Percentiles rank a stretch among this genome's conserved stretches.
These are phyloP conservation scores for Solanum bulbocastanum DNA, from an alignment of 257 asterid species.

Conservation along the genomic window DNA sequence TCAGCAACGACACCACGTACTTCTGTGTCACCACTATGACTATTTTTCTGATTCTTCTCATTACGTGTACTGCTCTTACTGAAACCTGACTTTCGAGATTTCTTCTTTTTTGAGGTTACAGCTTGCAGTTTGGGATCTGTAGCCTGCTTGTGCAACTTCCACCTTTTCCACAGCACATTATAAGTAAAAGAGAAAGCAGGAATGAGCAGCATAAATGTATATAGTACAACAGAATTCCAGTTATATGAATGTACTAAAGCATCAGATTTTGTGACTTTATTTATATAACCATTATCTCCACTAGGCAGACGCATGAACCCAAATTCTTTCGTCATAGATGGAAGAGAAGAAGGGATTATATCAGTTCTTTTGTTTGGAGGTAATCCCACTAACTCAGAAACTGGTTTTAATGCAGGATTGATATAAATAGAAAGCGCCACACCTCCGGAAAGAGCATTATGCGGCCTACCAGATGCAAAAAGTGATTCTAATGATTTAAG, in stretches of 20 bases:
- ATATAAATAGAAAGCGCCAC: slow-evolving; percentile 26
- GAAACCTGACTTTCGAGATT: slow-evolving; percentile 39
- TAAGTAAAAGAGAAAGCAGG: slow-evolving; percentile 18
- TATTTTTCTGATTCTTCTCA: slow-evolving; percentile 14
- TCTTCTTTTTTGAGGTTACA: slow-evolving; percentile 43
- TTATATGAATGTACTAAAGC: slow-evolving; percentile 11
- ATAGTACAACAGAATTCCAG: slow-evolving; percentile 31
- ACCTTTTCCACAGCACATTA: slow-evolving; percentile 4
- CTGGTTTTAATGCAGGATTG: slow-evolving; percentile 8
- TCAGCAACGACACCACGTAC: slow-evolving; percentile 7
- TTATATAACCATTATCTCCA: slow-evolving; percentile 16
- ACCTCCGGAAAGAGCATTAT: slow-evolving; percentile 44
- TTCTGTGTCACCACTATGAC: slow-evolving; percentile 2
- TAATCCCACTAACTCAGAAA: slow-evolving; percentile 15
- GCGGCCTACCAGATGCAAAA: slow-evolving; percentile 22
- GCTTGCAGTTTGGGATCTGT: slow-evolving; percentile 29
- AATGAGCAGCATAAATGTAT: slow-evolving; percentile 21
- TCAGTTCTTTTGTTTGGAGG: slow-evolving; percentile 20
- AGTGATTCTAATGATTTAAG: slow-evolving; percentile 44
- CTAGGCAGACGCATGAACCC: slow-evolving; percentile 25
- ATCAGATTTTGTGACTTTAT: slow-evolving; percentile 12
- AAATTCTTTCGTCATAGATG: slow-evolving; percentile 14
- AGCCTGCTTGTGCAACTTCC: slow-evolving; percentile 12
- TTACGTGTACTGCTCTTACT: slow-evolving; percentile 19
- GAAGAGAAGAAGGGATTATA: slow-evolving; percentile 33